Conservation (phyloP, 106 monocot genomes). For the Dendrobium catenatum region DNA sequence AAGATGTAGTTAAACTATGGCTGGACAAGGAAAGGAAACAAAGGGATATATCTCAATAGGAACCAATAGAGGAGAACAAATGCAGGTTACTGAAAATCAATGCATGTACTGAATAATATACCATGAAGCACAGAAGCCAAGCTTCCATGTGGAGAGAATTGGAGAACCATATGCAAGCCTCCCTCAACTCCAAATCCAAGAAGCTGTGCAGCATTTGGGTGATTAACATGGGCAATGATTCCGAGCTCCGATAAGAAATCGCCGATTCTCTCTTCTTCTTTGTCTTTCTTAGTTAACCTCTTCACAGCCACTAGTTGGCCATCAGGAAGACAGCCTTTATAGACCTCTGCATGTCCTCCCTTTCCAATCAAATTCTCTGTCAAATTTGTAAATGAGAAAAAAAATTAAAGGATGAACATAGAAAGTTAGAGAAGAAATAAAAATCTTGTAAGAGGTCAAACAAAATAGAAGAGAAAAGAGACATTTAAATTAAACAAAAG, state of each 20-base stretch:
- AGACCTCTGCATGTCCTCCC: conserved; percentile 94
- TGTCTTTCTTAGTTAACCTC: conserved; percentile 53
- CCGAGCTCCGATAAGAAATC: conserved; percentile 95
- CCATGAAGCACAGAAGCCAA: conserved; percentile 88
- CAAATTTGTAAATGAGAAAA: neutral
- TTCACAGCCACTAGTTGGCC: conserved; percentile 89
- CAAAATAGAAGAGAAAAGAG: neutral
- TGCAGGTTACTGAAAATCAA: neutral
- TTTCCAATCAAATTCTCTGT: conserved; percentile 88
- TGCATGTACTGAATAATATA: conserved; percentile 20
- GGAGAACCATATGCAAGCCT: conserved; percentile 79
- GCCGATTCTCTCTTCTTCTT: conserved; percentile 49
- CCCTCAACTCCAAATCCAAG: conserved; percentile 84
- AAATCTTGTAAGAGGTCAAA: neutral
- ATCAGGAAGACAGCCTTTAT: conserved; percentile 58
- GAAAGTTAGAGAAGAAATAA: neutral
- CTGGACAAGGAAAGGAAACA: too few relatives aligned
- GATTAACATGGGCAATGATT: conserved; percentile 89
- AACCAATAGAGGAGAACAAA: too few relatives aligned
- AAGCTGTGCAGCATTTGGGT: conserved; percentile 86
- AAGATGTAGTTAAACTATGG: too few relatives aligned
- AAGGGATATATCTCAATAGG: too few relatives aligned
- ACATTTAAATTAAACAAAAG: neutral
- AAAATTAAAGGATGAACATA: neutral
- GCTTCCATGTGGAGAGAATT: conserved; percentile 92